Percentiles rank a stretch among this genome's conserved stretches.
Conservation (phyloP, 768 basidiomycete genomes). For the Trametes meyenii region DNA sequence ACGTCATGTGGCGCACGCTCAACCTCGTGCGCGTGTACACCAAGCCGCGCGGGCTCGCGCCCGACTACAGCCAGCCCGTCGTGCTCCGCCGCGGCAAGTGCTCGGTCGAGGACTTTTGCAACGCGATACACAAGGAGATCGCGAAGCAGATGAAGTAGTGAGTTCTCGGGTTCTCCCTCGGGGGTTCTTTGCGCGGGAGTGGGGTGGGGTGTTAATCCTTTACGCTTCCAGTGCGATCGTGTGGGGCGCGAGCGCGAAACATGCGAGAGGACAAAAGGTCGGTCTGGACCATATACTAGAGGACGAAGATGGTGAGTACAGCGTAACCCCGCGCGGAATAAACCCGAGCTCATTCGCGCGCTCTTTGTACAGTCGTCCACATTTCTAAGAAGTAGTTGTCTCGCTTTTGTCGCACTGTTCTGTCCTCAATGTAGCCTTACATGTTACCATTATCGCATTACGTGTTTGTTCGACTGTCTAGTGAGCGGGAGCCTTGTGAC, state of each 20-base stretch:
- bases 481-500: no score
- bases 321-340: background rate
- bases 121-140: constrained; percentile 94
- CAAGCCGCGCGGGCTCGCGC: constrained; percentile 87
- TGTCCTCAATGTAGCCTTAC: constrained; percentile 18
- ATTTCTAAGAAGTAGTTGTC: constrained; percentile 54
- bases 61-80: constrained; percentile 91
- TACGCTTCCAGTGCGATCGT: constrained; percentile 68
- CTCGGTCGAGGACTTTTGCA: constrained; percentile 89
- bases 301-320: constrained; percentile 79
- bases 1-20: constrained; percentile 92
- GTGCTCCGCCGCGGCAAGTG: constrained; percentile 70
- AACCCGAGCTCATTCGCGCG: background rate
- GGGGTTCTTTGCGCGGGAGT: no score
- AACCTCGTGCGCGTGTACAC: constrained; percentile 96
- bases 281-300: constrained; percentile 85
- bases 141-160: constrained; percentile 97
- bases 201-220: background rate
- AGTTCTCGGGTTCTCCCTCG: no score
- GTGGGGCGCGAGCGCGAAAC: constrained; percentile 98
- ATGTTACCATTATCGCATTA: background rate
- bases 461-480: background rate
- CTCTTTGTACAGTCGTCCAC: constrained; percentile 51
- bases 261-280: constrained; percentile 94
- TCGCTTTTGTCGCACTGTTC: background rate